Conservation (phyloP, 2,329 filamentous ascomycete species). For the Cladobotryum mycophilum region DNA sequence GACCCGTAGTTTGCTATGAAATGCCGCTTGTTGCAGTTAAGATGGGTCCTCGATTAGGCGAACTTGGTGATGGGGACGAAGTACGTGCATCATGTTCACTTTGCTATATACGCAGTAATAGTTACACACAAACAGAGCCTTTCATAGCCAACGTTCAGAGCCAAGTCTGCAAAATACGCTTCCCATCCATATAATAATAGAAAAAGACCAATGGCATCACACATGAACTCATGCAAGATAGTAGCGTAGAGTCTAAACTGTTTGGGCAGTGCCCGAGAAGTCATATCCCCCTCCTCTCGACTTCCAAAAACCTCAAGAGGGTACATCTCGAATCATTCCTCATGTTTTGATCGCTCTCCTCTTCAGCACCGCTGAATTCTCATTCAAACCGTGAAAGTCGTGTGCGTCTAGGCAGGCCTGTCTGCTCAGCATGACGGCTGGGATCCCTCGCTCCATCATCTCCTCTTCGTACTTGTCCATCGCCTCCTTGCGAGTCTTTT, state of each 20-base stretch:
- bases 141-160: not conserved
- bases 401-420: constrained; percentile 29
- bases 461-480: constrained; percentile 26
- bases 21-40: not conserved
- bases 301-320: not conserved
- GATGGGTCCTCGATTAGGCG: not conserved
- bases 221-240: no score
- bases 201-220: no score
- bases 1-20: no score
- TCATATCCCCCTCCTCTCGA: not conserved
- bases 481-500: constrained; percentile 9
- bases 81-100: no score
- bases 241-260: no score
- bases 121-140: no score
- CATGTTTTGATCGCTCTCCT: constrained; percentile 15
- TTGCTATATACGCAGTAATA: no score
- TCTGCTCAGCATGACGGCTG: constrained; percentile 25
- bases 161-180: no score
- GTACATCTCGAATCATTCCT: not conserved
- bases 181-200: no score
- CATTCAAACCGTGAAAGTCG: constrained; percentile 24
- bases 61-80: not conserved
- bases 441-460: constrained; percentile 22
- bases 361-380: constrained; percentile 26
- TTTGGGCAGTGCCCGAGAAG: no score